phyloP scores from a whole-genome alignment of 2,329 filamentous ascomycete genomes.

The Aspergillus puulaauensis region DNA sequence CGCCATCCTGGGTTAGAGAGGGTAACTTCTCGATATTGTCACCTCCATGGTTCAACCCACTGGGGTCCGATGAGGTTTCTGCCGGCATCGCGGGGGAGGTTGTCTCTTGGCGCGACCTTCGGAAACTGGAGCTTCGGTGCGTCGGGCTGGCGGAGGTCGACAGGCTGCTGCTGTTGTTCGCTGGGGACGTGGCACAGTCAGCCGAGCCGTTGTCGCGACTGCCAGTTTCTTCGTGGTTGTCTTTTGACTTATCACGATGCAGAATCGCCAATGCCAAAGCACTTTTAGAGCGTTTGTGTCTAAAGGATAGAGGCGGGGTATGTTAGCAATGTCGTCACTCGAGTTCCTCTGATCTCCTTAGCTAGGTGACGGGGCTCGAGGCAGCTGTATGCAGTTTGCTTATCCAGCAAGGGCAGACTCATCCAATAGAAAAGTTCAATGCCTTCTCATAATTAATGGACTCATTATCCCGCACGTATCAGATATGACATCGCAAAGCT shows the following conservation, averaged over 20 bases:
- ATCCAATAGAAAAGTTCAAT: not conserved
- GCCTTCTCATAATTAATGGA: not conserved
- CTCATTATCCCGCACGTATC: not conserved
- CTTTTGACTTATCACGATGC: constrained; percentile 52
- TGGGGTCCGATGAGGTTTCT: constrained; percentile 28
- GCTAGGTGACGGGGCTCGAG: not conserved
- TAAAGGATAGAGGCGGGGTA: constrained; percentile 29
- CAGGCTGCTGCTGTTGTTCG: constrained; percentile 23
- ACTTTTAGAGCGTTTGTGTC: constrained; percentile 56
- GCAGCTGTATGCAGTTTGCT: not conserved
- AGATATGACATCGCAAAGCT: not conserved
- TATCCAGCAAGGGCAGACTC: not conserved
- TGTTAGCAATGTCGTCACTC: constrained; percentile 24
- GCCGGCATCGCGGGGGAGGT: constrained; percentile 21
- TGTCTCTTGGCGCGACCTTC: constrained; percentile 27
- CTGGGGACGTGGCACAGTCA: constrained; percentile 25
- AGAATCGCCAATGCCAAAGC: constrained; percentile 55
- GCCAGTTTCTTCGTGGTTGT: constrained; percentile 31
- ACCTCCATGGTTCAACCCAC: constrained; percentile 23
- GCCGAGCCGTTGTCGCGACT: constrained; percentile 26
- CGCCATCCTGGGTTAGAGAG: constrained; percentile 32
- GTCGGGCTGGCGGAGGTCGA: constrained; percentile 30
- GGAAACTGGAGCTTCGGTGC: constrained; percentile 31
- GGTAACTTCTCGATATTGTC: constrained; percentile 33
- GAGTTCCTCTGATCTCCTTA: not conserved